phyloP scores from a whole-genome alignment of 257 asterid genomes.

The Fraxinus excelsior region DNA sequence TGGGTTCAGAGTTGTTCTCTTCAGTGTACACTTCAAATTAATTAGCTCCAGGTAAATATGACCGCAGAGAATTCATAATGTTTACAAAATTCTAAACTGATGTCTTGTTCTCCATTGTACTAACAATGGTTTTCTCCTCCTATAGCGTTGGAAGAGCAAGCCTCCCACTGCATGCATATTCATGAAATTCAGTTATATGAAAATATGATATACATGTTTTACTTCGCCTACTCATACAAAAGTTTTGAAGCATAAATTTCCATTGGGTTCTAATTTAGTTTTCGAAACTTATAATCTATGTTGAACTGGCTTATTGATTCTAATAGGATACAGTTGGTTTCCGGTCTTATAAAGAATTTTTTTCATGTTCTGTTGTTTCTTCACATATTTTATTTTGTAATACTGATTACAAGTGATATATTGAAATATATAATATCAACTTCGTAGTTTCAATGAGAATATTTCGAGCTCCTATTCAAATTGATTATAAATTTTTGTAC shows the following conservation, averaged over 20 bases:
- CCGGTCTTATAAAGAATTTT: background rate
- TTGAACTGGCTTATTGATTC: background rate
- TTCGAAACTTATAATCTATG: background rate
- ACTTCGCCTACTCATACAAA: too few species aligned
- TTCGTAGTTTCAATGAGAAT: too few species aligned
- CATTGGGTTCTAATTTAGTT: background rate
- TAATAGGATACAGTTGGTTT: background rate
- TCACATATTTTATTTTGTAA: background rate
- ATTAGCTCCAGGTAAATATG: constrained; percentile 51
- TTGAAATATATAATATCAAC: background rate
- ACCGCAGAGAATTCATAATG: constrained; percentile 49
- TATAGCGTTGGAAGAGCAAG: constrained; percentile 85
- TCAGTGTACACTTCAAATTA: constrained; percentile 29
- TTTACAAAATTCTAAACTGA: constrained; percentile 41
- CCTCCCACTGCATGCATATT: constrained; percentile 68
- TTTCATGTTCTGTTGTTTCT: background rate
- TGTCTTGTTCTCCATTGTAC: constrained; percentile 44
- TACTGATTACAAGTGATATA: background rate
- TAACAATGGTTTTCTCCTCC: constrained; percentile 59
- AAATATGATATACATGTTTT: background rate
- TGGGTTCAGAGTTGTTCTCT: too few species aligned
- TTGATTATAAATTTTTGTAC: too few species aligned
- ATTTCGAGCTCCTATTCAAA: too few species aligned
- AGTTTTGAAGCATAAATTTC: background rate
- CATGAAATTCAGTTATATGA: constrained; percentile 26